Evolutionary conservation across 2,329 filamentous ascomycete genomes (phyloP).

Genomic region (Penicillium sp.): DNA sequence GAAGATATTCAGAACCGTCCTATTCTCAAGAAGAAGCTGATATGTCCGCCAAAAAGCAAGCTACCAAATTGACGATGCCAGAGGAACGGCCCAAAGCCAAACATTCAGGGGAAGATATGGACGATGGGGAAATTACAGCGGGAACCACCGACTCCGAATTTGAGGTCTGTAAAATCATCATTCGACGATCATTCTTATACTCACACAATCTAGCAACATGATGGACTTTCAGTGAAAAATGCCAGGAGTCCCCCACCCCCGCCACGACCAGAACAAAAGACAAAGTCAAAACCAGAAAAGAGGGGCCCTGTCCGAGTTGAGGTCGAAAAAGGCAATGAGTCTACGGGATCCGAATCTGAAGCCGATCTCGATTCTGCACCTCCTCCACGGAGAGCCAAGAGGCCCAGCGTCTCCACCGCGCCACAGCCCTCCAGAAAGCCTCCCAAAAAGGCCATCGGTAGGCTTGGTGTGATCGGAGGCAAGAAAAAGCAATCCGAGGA

Average conservation of each 20-base stretch:
- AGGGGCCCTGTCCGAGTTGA: not conserved
- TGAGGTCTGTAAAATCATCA: conserved; percentile 34
- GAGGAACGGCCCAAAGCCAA: not conserved
- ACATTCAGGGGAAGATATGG: not conserved
- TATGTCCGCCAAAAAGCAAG: not conserved
- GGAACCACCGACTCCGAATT: conserved; percentile 41
- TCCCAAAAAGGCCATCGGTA: conserved; percentile 11
- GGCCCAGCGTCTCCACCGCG: not conserved
- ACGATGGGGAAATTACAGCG: conserved; percentile 28
- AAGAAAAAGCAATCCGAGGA: conserved; percentile 23
- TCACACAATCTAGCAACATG: conserved; percentile 35
- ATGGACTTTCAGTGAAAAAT: conserved; percentile 30
- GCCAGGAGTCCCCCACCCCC: not conserved
- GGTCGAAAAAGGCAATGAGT: conserved; percentile 6
- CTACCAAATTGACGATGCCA: not conserved
- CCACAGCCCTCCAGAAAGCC: not conserved
- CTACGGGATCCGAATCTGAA: conserved; percentile 18
- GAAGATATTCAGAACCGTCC: not conserved
- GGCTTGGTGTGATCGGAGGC: conserved; percentile 21
- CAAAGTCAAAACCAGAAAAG: not conserved
- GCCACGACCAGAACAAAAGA: conserved; percentile 8
- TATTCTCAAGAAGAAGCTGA: conserved; percentile 6
- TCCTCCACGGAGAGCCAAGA: not conserved
- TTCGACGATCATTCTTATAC: conserved; percentile 1
- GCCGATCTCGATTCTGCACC: not conserved